Evolutionary conservation across 2,329 filamentous ascomycete species (phyloP).

Genomic region (Pseudogymnoascus sp.): DNA sequence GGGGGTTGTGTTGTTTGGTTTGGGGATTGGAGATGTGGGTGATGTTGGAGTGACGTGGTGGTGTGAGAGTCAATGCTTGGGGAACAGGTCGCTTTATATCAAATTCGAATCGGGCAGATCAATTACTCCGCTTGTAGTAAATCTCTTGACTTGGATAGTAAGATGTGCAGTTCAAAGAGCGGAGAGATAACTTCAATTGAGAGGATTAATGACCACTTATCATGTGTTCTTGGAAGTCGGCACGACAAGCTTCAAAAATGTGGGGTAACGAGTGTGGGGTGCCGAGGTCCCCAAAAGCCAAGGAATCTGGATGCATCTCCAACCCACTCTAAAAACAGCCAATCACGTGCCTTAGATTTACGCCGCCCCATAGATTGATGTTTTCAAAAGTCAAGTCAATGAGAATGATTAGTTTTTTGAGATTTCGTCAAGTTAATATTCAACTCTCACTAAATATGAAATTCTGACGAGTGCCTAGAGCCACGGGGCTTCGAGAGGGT

Average conservation of each 20-base stretch:
- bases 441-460: constrained; percentile 3
- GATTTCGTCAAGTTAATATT: neutral
- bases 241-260: neutral
- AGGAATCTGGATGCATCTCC: neutral
- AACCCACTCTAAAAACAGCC: neutral
- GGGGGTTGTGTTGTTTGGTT: neutral
- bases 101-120: neutral
- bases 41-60: neutral
- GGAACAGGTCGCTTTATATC: neutral
- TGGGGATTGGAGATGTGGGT: neutral
- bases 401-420: neutral
- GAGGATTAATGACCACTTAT: neutral
- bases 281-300: neutral
- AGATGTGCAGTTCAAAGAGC: neutral
- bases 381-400: neutral
- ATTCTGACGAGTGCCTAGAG: neutral
- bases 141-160: neutral
- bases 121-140: neutral
- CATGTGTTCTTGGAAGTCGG: neutral
- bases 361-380: neutral
- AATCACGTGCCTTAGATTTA: neutral
- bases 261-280: neutral
- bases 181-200: neutral
- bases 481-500: neutral
- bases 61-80: neutral